A percentile compares a stretch with the other conserved stretches of the same genome.
Conservation (phyloP, 192 early-diverging fungal genomes). For the Linnemannia zychae region DNA sequence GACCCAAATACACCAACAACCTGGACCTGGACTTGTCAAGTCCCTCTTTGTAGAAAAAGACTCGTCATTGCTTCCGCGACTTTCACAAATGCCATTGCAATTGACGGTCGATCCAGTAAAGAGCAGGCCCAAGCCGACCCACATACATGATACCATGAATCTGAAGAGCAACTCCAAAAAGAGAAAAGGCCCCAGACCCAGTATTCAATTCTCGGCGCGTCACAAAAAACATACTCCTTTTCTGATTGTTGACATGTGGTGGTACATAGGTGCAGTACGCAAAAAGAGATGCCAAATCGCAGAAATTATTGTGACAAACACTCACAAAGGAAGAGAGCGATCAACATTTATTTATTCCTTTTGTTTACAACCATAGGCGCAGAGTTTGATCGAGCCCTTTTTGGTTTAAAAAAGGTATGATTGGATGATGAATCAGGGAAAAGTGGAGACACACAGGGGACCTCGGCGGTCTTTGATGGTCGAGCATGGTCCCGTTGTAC, state of each 20-base stretch:
- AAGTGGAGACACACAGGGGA: neutral
- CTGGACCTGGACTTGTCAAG: neutral
- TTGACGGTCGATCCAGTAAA: slow-evolving; percentile 3
- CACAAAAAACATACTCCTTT: neutral
- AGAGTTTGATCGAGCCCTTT: slow-evolving; percentile 15
- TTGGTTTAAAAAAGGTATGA: slow-evolving; percentile 12
- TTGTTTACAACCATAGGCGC: neutral
- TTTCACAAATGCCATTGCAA: neutral
- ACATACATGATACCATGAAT: neutral
- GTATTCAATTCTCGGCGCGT: neutral
- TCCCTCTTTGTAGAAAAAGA: neutral
- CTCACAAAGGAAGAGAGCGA: neutral
- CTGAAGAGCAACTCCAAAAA: neutral
- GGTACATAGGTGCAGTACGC: neutral
- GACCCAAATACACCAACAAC: neutral
- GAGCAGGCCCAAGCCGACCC: neutral
- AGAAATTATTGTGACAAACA: neutral
- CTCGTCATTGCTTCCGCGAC: neutral
- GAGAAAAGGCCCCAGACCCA: neutral
- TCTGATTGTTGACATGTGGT: neutral
- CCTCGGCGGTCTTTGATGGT: slow-evolving; percentile 21
- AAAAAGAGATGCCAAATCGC: slow-evolving; percentile 3
- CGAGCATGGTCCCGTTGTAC: slow-evolving; percentile 19
- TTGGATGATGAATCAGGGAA: slow-evolving; percentile 7
- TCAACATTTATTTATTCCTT: neutral